A percentile compares a stretch with the other conserved stretches of the same genome.
Conservation (phyloP, 1,139 yeast species). For the Geotrichum phurueaensis region DNA sequence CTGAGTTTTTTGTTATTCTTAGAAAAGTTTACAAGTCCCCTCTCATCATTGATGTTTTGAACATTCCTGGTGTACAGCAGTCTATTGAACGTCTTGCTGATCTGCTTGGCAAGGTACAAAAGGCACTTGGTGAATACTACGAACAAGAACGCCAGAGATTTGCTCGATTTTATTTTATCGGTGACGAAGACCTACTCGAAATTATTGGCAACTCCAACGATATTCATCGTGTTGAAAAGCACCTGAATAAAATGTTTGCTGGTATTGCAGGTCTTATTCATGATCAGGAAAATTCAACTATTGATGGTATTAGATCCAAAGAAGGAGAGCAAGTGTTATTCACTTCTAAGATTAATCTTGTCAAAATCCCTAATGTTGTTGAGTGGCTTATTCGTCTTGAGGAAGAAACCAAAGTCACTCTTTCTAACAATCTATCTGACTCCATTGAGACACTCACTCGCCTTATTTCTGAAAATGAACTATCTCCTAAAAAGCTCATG, state of each 20-base stretch:
- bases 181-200: constrained; percentile 84
- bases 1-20: constrained; percentile 52
- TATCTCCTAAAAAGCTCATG: constrained; percentile 21
- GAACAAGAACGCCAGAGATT: constrained; percentile 73
- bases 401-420: constrained; percentile 40
- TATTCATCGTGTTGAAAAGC: constrained; percentile 48
- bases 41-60: constrained; percentile 52
- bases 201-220: constrained; percentile 65
- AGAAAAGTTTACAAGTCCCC: constrained; percentile 48
- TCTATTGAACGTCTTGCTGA: constrained; percentile 51
- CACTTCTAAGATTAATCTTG: constrained; percentile 42
- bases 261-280: constrained; percentile 50
- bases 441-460: constrained; percentile 30
- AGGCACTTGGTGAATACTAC: constrained; percentile 68
- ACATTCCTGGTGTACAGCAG: constrained; percentile 46
- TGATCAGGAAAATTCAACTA: constrained; percentile 37
- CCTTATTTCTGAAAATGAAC: constrained; percentile 17
- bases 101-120: constrained; percentile 52
- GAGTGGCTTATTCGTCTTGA: constrained; percentile 68
- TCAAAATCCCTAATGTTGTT: constrained; percentile 42
- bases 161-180: constrained; percentile 81
- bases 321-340: constrained; percentile 59
- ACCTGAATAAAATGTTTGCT: constrained; percentile 65
- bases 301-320: constrained; percentile 50
- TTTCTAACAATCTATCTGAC: constrained; percentile 37